Conservation (phyloP, 2,329 filamentous ascomycete species). For the Paraphoma chrysanthemicola region DNA sequence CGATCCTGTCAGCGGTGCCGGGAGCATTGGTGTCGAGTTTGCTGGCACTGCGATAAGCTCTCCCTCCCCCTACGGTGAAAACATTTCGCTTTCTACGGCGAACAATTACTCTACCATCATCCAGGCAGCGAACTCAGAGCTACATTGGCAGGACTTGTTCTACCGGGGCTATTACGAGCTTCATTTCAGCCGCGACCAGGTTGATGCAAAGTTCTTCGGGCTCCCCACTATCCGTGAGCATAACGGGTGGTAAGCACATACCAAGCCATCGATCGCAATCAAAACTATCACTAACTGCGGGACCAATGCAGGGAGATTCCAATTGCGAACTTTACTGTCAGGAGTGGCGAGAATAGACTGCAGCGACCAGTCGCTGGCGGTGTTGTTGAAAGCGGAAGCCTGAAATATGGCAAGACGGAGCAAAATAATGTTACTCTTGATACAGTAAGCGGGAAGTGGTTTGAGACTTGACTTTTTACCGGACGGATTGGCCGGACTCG, state of each 20-base stretch:
- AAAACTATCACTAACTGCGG: neutral
- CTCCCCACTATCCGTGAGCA: constrained; percentile 65
- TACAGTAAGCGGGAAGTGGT: constrained; percentile 44
- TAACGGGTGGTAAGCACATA: constrained; percentile 56
- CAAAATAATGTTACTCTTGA: constrained; percentile 45
- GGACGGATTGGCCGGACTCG: too few relatives aligned
- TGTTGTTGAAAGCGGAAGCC: constrained; percentile 62
- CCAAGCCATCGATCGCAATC: neutral
- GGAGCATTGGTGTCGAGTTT: constrained; percentile 57
- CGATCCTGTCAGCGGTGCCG: constrained; percentile 48
- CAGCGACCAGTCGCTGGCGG: constrained; percentile 58
- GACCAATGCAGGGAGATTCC: constrained; percentile 59
- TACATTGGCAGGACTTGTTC: constrained; percentile 77
- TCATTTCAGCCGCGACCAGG: constrained; percentile 58
- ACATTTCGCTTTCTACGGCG: constrained; percentile 61
- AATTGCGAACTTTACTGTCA: constrained; percentile 74
- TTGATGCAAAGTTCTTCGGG: constrained; percentile 71
- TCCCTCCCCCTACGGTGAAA: constrained; percentile 64
- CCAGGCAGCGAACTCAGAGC: constrained; percentile 62
- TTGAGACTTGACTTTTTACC: constrained; percentile 10
- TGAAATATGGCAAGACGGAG: constrained; percentile 56
- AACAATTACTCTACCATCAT: constrained; percentile 50
- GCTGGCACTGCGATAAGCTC: constrained; percentile 72
- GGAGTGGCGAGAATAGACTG: constrained; percentile 66
- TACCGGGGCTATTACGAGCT: constrained; percentile 78